These are phyloP conservation scores for Populus euphratica DNA, from an alignment of 345 rosid genomes.

Conservation along the genomic window DNA sequence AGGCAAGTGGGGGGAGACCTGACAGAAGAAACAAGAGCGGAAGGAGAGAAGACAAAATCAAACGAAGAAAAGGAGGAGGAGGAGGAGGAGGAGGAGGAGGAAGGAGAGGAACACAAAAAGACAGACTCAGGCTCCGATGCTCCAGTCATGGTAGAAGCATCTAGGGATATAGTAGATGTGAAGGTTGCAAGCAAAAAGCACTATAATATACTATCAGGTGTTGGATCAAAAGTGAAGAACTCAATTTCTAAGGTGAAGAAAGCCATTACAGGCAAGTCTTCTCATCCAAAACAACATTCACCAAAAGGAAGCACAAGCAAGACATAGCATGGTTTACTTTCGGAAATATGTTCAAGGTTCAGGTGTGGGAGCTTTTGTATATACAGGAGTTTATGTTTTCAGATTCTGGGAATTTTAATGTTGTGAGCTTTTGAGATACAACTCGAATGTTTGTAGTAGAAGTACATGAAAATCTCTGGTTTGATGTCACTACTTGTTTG, in stretches of 20 bases:
- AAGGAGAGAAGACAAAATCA: constrained; percentile 34
- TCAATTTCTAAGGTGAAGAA: constrained; percentile 91
- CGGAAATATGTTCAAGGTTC: not conserved
- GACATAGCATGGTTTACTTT: not conserved
- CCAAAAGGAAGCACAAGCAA: constrained; percentile 29
- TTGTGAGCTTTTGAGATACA: too few species aligned
- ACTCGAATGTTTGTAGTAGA: too few species aligned
- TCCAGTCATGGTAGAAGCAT: constrained; percentile 55
- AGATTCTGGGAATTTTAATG: not conserved
- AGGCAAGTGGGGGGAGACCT: constrained; percentile 14
- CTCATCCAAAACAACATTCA: constrained; percentile 53
- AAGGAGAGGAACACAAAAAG: constrained; percentile 43
- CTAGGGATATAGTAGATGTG: constrained; percentile 40
- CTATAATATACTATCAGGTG: constrained; percentile 68
- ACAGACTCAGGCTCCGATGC: constrained; percentile 54
- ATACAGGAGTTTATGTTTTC: not conserved
- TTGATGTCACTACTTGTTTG: too few species aligned
- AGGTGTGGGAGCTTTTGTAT: constrained; percentile 11
- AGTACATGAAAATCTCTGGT: too few species aligned
- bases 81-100: constrained; percentile 35
- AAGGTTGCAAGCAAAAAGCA: constrained; percentile 67
- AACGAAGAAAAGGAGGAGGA: constrained; percentile 38
- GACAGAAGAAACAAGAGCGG: constrained; percentile 16
- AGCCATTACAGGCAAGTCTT: constrained; percentile 77
- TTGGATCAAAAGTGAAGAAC: constrained; percentile 83